Base-by-base conservation (phyloP, 306 rosid genomes). In the Castanea sativa region DNA sequence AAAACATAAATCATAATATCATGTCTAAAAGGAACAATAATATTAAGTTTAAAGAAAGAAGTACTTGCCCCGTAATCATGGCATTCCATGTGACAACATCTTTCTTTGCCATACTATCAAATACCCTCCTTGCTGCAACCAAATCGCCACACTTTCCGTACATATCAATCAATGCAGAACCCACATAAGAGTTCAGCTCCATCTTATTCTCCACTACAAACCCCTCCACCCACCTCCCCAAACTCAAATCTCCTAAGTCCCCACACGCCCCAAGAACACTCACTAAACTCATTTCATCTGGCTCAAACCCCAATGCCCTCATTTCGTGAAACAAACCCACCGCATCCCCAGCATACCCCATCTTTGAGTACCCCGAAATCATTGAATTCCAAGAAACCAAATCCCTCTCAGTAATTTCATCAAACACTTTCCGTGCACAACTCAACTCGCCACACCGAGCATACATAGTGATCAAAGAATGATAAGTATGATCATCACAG, bases 71-170 rank as follows among this genome's bases (percentile, higher is more conserved):
- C 21, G 97, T 80, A 74, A 94, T 92, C 85, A 88, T 85, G 76
- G 98, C 91, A 88, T 94, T 94, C 98, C 98, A 94, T 1, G 95
- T 88, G 71, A 92, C 83, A 5, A 78, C 81, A 83, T 92, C 98
- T 78, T 85, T 94, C 14, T 59, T 79, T 5, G 7, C 78, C 93
- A 89, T 88, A 56, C 74, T 18, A 52, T 94, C 93, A 81, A 89
- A 94, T 21, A 94, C 83, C 85, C 90, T 87, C 85, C 97, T 85
- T 1, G 97, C 92, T 2, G 92, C 90, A 5, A 14, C 69, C 88
- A 92, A 86, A 68, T 91, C 90, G 33, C 98, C 97, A 59, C 98
- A 92, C 43, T 91, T 94, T 3, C 88, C 88, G 72, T 81, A 94
- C 97, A 91, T 91, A 69, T 90, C 91, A 57, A 91, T 90, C 85